Percentiles rank a stretch among this genome's conserved stretches.
Conservation (phyloP, 1,284 basidiomycete genomes). For the Meira nashicola region DNA sequence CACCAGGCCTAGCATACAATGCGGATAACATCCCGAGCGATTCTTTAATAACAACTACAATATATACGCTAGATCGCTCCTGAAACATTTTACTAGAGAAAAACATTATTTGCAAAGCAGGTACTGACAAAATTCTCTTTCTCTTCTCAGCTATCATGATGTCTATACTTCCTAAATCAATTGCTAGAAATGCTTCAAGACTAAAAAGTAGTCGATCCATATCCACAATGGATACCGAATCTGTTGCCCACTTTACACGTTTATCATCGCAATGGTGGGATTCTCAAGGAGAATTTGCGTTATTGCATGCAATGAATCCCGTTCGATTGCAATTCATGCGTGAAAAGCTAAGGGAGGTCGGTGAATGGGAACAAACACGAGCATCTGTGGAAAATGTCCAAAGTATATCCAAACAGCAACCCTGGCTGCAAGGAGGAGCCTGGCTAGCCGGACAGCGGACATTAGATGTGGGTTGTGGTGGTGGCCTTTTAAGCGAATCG, state of each 20-base stretch:
- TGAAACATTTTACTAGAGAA: not conserved
- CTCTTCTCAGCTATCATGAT: not conserved
- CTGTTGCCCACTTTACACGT: slow-evolving; percentile 83
- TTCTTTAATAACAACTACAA: slow-evolving; percentile 5
- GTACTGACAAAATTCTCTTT: not conserved
- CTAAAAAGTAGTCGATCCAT: not conserved
- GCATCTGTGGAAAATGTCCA: slow-evolving; percentile 16
- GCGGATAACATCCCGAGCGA: slow-evolving; percentile 5
- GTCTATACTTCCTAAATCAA: not conserved
- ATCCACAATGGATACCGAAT: slow-evolving; percentile 59
- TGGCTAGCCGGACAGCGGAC: slow-evolving; percentile 62
- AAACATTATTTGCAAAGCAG: not conserved
- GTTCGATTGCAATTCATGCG: slow-evolving; percentile 77
- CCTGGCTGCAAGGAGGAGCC: slow-evolving; percentile 48
- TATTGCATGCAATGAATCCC: slow-evolving; percentile 95
- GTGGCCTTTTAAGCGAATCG: slow-evolving; percentile 88
- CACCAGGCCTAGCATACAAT: slow-evolving; percentile 16
- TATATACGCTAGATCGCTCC: slow-evolving; percentile 16
- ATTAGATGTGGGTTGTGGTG: slow-evolving; percentile 88
- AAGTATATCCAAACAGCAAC: slow-evolving; percentile 47
- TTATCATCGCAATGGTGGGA: slow-evolving; percentile 96
- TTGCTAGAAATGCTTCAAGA: not conserved
- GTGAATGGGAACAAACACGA: slow-evolving; percentile 40
- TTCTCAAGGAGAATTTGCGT: slow-evolving; percentile 80
- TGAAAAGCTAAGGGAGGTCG: slow-evolving; percentile 61